Evolutionary conservation across 2,329 filamentous ascomycete species (phyloP).

Genomic region (Ophiosphaerella herpotricha): DNA sequence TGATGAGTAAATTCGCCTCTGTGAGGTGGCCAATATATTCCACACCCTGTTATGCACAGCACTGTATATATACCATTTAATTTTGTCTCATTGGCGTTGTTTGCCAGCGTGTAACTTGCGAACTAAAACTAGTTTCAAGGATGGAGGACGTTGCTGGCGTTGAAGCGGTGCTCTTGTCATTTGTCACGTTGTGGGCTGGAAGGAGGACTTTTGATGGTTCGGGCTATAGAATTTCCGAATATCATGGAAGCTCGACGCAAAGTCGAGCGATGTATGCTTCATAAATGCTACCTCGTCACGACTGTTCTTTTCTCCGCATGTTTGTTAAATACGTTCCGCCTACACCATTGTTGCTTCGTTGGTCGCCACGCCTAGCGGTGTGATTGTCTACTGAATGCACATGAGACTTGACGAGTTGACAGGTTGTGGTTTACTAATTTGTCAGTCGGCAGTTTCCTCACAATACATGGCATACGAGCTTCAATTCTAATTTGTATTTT

Average conservation of each 20-base stretch:
- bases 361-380: too few relatives aligned
- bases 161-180: background rate
- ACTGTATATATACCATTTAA: constrained; percentile 38
- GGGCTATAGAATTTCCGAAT: background rate
- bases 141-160: background rate
- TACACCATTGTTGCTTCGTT: too few relatives aligned
- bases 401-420: too few relatives aligned
- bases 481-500: too few relatives aligned
- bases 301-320: too few relatives aligned
- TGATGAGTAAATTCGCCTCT: constrained; percentile 15
- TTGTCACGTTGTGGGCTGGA: background rate
- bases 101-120: constrained; percentile 3
- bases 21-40: constrained; percentile 18
- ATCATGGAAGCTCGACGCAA: background rate
- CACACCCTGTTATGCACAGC: constrained; percentile 22
- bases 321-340: too few relatives aligned
- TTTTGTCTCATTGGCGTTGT: constrained; percentile 22
- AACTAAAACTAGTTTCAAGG: background rate
- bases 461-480: too few relatives aligned
- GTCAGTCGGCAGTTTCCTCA: too few relatives aligned
- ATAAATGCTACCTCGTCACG: background rate
- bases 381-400: too few relatives aligned
- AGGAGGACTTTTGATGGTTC: background rate
- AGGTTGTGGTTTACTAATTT: too few relatives aligned
- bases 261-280: background rate